These are phyloP conservation scores for Grosmannia serpens DNA, from an alignment of 2,329 filamentous ascomycete species.

Conservation along the genomic window DNA sequence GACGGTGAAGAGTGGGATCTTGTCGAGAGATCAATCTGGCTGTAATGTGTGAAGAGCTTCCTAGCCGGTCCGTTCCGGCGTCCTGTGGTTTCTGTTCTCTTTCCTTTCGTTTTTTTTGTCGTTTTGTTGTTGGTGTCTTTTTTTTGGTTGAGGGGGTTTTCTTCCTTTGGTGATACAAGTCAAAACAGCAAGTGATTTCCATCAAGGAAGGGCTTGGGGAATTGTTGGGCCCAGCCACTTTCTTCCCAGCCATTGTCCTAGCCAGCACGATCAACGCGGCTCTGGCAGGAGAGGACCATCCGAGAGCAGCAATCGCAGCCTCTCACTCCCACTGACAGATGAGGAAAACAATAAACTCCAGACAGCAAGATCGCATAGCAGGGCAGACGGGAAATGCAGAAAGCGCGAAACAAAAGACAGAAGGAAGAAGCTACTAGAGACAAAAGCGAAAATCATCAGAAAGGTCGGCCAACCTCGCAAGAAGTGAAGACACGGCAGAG, in stretches of 20 bases:
- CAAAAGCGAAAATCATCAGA: constrained; percentile 6
- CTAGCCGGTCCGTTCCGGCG: no score
- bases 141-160: background rate
- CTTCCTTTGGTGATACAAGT: background rate
- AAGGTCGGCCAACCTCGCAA: constrained; percentile 8
- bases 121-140: background rate
- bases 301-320: background rate
- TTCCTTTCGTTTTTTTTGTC: background rate
- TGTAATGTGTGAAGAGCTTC: no score
- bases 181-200: background rate
- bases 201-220: background rate
- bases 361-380: no score
- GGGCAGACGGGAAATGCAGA: background rate
- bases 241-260: background rate
- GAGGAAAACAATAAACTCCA: background rate
- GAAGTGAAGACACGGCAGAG: constrained; percentile 5
- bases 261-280: background rate
- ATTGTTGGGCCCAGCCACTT: background rate
- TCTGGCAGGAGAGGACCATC: background rate
- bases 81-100: no score
- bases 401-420: background rate
- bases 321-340: background rate
- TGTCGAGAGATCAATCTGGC: no score
- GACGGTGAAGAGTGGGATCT: background rate
- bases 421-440: background rate